Conservation (phyloP, 352 stramenopile species). For the Pythium brachiatum region DNA sequence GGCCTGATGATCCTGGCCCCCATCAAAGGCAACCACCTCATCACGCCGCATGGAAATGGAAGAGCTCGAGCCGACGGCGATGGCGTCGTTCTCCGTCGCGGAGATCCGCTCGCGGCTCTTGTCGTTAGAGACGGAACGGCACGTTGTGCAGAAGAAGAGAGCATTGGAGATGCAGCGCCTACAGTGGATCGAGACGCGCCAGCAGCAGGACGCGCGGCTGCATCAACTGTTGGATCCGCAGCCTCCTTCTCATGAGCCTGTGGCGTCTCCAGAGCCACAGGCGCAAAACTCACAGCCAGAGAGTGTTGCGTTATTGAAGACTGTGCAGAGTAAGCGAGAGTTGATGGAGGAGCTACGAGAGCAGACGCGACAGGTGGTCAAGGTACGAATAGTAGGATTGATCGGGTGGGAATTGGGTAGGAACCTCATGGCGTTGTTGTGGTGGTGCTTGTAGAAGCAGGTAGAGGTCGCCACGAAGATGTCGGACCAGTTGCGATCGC, state of each 20-base stretch:
- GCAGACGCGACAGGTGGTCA: constrained; percentile 14
- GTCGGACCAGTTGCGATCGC: constrained; percentile 12
- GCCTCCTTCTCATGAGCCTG: not conserved
- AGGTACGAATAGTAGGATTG: not conserved
- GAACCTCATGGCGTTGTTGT: not conserved
- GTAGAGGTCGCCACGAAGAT: constrained; percentile 15
- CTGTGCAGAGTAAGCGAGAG: constrained; percentile 10
- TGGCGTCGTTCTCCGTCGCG: constrained; percentile 6
- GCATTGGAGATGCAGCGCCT: not conserved
- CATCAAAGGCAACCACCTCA: constrained; percentile 4
- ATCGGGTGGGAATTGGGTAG: not conserved
- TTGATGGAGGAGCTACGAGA: constrained; percentile 18
- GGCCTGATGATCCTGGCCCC: not conserved
- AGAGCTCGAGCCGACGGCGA: not conserved
- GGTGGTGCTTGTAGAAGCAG: constrained; percentile 10
- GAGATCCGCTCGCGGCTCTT: constrained; percentile 16
- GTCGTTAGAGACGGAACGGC: constrained; percentile 14
- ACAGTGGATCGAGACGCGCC: constrained; percentile 11
- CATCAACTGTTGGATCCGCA: not conserved
- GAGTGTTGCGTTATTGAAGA: not conserved
- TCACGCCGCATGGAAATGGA: not conserved
- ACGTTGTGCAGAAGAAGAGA: not conserved
- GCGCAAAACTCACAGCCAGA: not conserved
- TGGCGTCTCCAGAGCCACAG: not conserved
- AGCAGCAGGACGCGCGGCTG: constrained; percentile 2